Evolutionary conservation across 2,329 filamentous ascomycete species (phyloP), one percentile per base, ranked within the genome.

Genomic region (Alternaria alternata): DNA sequence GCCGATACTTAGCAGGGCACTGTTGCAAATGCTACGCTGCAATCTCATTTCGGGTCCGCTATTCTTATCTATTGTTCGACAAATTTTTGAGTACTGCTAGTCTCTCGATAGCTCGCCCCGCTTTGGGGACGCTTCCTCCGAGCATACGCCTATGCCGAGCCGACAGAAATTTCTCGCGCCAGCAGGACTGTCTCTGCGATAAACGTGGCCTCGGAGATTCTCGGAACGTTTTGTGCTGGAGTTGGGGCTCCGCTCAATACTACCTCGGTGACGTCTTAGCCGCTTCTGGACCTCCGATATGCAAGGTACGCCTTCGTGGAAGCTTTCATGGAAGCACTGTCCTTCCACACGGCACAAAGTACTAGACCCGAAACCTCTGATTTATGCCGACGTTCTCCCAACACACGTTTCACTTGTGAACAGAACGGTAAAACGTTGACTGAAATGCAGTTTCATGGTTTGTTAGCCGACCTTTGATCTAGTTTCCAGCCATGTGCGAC

Each of bases 21-120:
- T 32, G 58, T 39, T 47, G 43, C 54, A 48, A 51, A 36, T 59
- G 51, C 42, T 39, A 48, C 43, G 34, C 57, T 60, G 53, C 56
- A 54, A 54, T 44, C 9, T 47, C 30, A 32, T 41, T 32, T 22
- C 57, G 56, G 66, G 61, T 64, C 69, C 67, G 68, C 69, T 72
- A 71, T 69, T 71, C 62, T 72, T 69, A 71, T 71, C 63, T 64
- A 53, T 62, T 62, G 61, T 67, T 65, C 64, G 62, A 57, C 59
- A 67, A 71, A 66, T 65, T 63, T 65, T 65, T 66, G 59, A 66
- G 57, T 61, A 30, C 57, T 59, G 44, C 61, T 69, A 70, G 61
- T 61, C 55, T 55, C 36, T 67, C 67, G 60, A 66, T 70, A 72
- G 69, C 66, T 62, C 62, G 69, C 67, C 69, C 69, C 69, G 67